These are phyloP conservation scores for Jamesozyma rosinii DNA, from an alignment of 805 yeast species.

Conservation along the genomic window DNA sequence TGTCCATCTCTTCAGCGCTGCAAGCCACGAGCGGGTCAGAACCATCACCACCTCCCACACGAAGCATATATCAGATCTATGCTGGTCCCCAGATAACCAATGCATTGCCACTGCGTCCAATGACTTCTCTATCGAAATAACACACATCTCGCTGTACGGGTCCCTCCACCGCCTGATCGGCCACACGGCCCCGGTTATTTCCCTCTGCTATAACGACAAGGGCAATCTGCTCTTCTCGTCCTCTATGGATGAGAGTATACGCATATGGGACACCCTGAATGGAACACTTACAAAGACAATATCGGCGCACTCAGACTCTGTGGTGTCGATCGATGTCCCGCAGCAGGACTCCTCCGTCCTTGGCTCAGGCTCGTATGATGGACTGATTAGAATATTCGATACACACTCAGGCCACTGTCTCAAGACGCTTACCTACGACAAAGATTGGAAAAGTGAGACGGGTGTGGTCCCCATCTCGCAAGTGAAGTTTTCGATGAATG, in stretches of 20 bases:
- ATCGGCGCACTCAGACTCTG: conserved; percentile 90
- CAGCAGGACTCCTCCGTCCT: conserved; percentile 66
- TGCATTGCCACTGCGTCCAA: conserved; percentile 80
- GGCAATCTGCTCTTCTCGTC: conserved; percentile 78
- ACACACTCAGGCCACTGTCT: conserved; percentile 83
- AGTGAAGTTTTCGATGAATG: conserved; percentile 71
- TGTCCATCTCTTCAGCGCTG: conserved; percentile 48
- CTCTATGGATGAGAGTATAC: conserved; percentile 81
- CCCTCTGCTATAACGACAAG: conserved; percentile 57
- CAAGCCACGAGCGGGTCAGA: conserved; percentile 27
- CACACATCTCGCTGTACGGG: conserved; percentile 45
- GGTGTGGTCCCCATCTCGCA: conserved; percentile 55
- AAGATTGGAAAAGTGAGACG: conserved; percentile 55
- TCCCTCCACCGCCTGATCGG: conserved; percentile 44
- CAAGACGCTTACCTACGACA: conserved; percentile 76
- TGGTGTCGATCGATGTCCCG: conserved; percentile 63
- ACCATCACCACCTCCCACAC: conserved; percentile 32
- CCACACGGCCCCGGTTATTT: conserved; percentile 77
- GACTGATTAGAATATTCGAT: conserved; percentile 81
- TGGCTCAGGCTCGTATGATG: conserved; percentile 87
- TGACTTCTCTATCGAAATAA: conserved; percentile 69
- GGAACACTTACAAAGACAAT: conserved; percentile 68
- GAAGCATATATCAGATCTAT: conserved; percentile 62
- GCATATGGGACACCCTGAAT: conserved; percentile 70
- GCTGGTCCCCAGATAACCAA: conserved; percentile 67